Percentiles rank a stretch among this genome's conserved stretches.
These are phyloP conservation scores for Cyclocybe aegerita DNA, from an alignment of 768 basidiomycete genomes.

Conservation along the genomic window DNA sequence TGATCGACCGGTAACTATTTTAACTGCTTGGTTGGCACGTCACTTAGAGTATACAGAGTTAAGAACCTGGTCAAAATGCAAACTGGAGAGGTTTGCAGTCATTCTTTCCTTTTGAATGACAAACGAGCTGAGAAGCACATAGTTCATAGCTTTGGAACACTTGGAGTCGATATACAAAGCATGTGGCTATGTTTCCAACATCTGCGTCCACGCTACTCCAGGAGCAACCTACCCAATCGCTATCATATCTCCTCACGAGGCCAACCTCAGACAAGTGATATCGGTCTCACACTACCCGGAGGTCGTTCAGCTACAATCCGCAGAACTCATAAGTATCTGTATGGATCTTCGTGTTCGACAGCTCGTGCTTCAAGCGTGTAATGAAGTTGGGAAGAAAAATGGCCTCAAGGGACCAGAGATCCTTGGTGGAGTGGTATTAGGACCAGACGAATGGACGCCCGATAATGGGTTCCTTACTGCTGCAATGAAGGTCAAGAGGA, in stretches of 20 bases:
- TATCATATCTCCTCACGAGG: constrained; percentile 79
- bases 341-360: constrained; percentile 24
- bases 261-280: constrained; percentile 61
- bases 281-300: constrained; percentile 11
- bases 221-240: constrained; percentile 83
- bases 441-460: constrained; percentile 88
- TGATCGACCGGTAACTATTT: constrained; percentile 69
- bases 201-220: constrained; percentile 77
- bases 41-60: constrained; percentile 28
- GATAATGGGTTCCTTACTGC: constrained; percentile 87
- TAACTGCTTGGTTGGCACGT: not conserved
- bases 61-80: constrained; percentile 88
- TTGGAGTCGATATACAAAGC: constrained; percentile 89
- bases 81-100: constrained; percentile 60
- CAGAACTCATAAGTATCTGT: constrained; percentile 9
- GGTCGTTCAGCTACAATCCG: constrained; percentile 7
- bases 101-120: not conserved
- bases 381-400: constrained; percentile 76
- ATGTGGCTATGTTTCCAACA: constrained; percentile 72
- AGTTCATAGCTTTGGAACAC: constrained; percentile 90
- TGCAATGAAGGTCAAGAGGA: constrained; percentile 87
- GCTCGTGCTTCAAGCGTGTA: constrained; percentile 74
- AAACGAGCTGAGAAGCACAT: not conserved
- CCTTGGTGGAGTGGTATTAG: constrained; percentile 75
- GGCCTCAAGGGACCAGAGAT: constrained; percentile 80